Base-by-base conservation (phyloP, 352 stramenopile genomes). In the Pilasporangium apinafurcum region DNA sequence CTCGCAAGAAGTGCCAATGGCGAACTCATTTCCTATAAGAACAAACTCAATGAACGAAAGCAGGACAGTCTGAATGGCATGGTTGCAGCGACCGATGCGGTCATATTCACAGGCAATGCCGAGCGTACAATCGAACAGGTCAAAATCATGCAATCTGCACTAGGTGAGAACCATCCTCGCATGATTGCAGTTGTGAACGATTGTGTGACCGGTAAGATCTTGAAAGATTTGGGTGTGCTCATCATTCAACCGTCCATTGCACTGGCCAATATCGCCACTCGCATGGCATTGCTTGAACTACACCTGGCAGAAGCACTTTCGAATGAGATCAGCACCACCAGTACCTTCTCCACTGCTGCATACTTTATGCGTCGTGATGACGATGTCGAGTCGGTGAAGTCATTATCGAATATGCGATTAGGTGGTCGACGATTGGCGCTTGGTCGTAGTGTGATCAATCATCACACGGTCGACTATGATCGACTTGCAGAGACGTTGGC, bases 11-110 rank as follows among this genome's bases (percentile, higher is more conserved):
- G 61, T 14, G 66, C 67, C 5, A 83, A 85, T 27, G 69, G 55
- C n/a, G 67, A 85, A 14, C 54, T 83, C 16, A 84, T 82, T 38
- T 65, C 67, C 45, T 84, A 67, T 55, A 81, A 78, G 55, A 81
- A 84, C 59, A 81, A 82, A 21, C 45, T 81, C 5, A 56, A 56
- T 14, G 59, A 82, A 13, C 38, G 45, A 7, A 51, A 59, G 20
- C 33, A 58, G 0, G 43, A 48, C 21, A 35, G 71, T 13, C 22
- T 77, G 21, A 49, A 69, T n/a, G 48, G 57, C 13, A 65, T 82
- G 58, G 59, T 30, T 0, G 49, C 64, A 4, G 40, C 60, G 5
- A 73, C 70, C 1, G 73, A 86, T 37, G 70, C 79, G 17, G 37
- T 86, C 13, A 63, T 86, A 10, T 84, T 86, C 42, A 83, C 71